Percentiles rank a stretch among this genome's conserved stretches.
These are phyloP conservation scores for Elsinoe arachidis DNA, from an alignment of 2,329 filamentous ascomycete species.

Conservation along the genomic window DNA sequence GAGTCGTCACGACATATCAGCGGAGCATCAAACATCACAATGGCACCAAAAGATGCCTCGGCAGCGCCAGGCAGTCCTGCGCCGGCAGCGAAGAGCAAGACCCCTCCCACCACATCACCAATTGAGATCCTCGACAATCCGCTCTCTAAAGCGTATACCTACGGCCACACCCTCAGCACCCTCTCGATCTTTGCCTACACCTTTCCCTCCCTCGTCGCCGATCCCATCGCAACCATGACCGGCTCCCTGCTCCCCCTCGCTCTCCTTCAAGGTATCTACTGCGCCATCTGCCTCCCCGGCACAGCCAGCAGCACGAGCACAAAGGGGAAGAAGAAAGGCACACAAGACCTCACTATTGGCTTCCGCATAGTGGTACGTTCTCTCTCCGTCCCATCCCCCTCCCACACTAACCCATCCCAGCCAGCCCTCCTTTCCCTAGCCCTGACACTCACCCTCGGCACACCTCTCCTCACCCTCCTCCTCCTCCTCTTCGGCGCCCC, in stretches of 20 bases:
- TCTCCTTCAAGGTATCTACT: conserved; percentile 53
- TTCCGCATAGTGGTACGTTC: conserved; percentile 35
- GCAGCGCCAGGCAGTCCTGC: neutral
- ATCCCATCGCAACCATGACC: conserved; percentile 58
- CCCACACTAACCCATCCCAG: conserved; percentile 32
- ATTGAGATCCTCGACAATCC: conserved; percentile 25
- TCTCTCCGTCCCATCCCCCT: neutral
- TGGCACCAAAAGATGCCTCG: conserved; percentile 9
- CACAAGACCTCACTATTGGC: conserved; percentile 29
- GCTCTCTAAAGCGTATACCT: conserved; percentile 41
- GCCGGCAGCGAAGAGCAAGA: conserved; percentile 4
- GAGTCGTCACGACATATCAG: neutral
- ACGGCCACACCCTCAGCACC: conserved; percentile 60
- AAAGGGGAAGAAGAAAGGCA: conserved; percentile 37
- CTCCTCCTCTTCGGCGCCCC: conserved; percentile 89
- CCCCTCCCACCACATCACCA: conserved; percentile 18
- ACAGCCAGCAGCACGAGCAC: conserved; percentile 31
- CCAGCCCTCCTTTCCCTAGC: conserved; percentile 62
- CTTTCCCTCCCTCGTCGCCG: conserved; percentile 58
- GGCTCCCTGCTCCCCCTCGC: conserved; percentile 54
- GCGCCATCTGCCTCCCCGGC: conserved; percentile 50
- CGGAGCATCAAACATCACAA: neutral
- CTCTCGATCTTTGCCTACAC: conserved; percentile 54
- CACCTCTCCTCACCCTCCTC: conserved; percentile 49
- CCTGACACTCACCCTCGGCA: conserved; percentile 46